These are phyloP conservation scores for Paraphoma sp. DNA, from an alignment of 2,329 filamentous ascomycete genomes.

Conservation along the genomic window DNA sequence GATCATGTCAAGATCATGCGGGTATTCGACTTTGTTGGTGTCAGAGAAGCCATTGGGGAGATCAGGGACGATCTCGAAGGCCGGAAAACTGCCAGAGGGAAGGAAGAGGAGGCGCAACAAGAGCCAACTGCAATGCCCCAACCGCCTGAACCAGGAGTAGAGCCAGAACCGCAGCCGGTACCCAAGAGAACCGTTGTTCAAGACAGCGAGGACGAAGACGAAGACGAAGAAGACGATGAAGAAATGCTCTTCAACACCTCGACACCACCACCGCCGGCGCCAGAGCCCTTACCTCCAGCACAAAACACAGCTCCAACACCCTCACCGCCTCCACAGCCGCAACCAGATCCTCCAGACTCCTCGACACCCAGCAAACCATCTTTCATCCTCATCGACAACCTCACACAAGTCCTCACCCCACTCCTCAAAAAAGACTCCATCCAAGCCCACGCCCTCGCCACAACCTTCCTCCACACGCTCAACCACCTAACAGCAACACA, in stretches of 20 bases:
- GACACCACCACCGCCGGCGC: not conserved
- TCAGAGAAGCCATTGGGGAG: constrained; percentile 56
- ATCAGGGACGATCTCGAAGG: constrained; percentile 46
- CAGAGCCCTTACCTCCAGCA: not conserved
- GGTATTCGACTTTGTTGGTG: constrained; percentile 58
- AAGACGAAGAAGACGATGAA: constrained; percentile 42
- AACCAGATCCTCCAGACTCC: not conserved
- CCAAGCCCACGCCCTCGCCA: constrained; percentile 50
- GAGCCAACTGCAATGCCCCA: constrained; percentile 4
- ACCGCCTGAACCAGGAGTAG: constrained; percentile 6
- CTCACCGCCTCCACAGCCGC: not conserved
- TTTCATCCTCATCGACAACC: constrained; percentile 51
- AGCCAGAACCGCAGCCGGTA: not conserved
- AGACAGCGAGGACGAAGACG: constrained; percentile 45
- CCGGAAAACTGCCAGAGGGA: not conserved
- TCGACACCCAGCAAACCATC: not conserved
- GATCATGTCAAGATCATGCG: constrained; percentile 57
- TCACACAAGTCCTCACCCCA: constrained; percentile 47
- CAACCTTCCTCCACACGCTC: constrained; percentile 52
- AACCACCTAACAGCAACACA: constrained; percentile 46
- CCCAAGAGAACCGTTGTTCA: constrained; percentile 34
- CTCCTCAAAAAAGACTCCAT: constrained; percentile 47
- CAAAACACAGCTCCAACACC: not conserved
- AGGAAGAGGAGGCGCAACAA: constrained; percentile 17
- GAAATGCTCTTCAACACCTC: constrained; percentile 49